These are phyloP conservation scores for Calonectria naviculata DNA, from an alignment of 2,329 filamentous ascomycete species.

Conservation along the genomic window DNA sequence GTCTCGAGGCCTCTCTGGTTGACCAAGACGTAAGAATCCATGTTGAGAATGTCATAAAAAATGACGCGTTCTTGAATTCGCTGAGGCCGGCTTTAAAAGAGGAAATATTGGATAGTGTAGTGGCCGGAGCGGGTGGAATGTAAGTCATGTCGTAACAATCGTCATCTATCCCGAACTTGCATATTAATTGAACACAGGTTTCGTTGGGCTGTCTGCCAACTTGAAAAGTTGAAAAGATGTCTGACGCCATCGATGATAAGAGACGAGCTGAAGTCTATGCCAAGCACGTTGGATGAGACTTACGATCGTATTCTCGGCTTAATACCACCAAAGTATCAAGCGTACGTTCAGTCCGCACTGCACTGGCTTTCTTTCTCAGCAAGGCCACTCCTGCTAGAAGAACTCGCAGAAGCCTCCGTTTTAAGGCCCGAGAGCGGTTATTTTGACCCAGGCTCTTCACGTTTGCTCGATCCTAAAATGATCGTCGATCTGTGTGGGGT, in stretches of 20 bases:
- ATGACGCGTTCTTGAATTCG: neutral
- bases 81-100: neutral
- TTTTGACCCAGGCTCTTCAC: neutral
- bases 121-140: neutral
- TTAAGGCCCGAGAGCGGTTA: neutral
- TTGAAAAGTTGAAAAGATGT: neutral
- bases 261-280: neutral
- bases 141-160: neutral
- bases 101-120: neutral
- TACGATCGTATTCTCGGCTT: neutral
- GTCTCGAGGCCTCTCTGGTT: neutral
- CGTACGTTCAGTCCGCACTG: neutral
- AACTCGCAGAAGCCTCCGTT: neutral
- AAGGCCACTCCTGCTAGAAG: neutral
- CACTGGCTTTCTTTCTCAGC: constrained; percentile 4
- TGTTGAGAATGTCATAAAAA: neutral
- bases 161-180: neutral
- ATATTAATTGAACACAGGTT: neutral
- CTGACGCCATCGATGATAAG: neutral
- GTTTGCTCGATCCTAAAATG: neutral
- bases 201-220: constrained; percentile 6
- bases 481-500: neutral
- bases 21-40: neutral
- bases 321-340: neutral
- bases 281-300: neutral